Evolutionary conservation across 208 protist genomes (phyloP).

Genomic region (Acanthamoeba sp.): DNA sequence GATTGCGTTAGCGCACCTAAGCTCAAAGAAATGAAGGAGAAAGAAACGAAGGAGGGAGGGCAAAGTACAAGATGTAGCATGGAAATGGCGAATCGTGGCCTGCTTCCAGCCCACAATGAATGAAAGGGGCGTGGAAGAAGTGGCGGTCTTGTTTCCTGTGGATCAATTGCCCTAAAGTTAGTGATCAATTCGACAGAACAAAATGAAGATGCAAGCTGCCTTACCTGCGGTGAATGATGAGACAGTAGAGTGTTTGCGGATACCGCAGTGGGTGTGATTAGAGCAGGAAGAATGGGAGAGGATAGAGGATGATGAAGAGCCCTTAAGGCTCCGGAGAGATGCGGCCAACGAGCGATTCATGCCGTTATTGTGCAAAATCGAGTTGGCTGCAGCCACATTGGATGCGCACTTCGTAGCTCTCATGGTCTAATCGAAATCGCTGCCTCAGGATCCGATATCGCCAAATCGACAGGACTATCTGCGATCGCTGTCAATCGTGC

Average conservation of each 20-base stretch:
- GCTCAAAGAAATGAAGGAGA: not conserved
- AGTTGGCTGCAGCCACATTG: not conserved
- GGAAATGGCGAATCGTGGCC: slow-evolving; percentile 14
- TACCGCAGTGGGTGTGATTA: not conserved
- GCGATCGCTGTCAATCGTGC: too few relatives aligned
- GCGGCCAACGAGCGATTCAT: not conserved
- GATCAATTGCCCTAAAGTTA: not conserved
- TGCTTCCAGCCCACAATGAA: slow-evolving; percentile 43
- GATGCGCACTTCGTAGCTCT: not conserved
- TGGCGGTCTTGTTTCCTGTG: not conserved
- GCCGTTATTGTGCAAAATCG: not conserved
- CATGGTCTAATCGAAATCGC: not conserved
- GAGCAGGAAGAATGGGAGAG: not conserved
- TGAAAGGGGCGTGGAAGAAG: not conserved
- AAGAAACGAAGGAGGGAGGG: not conserved
- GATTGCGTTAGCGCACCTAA: too few relatives aligned
- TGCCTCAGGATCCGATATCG: not conserved
- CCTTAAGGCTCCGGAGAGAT: not conserved
- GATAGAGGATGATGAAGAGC: slow-evolving; percentile 1
- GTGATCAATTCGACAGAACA: not conserved
- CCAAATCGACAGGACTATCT: not conserved
- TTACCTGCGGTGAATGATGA: not conserved
- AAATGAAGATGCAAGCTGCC: not conserved
- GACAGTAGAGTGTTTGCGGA: slow-evolving; percentile 15
- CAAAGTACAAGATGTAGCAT: not conserved